Base-by-base conservation (phyloP, 176 grass and related monocot genomes). In the Eremochloa ophiuroides region DNA sequence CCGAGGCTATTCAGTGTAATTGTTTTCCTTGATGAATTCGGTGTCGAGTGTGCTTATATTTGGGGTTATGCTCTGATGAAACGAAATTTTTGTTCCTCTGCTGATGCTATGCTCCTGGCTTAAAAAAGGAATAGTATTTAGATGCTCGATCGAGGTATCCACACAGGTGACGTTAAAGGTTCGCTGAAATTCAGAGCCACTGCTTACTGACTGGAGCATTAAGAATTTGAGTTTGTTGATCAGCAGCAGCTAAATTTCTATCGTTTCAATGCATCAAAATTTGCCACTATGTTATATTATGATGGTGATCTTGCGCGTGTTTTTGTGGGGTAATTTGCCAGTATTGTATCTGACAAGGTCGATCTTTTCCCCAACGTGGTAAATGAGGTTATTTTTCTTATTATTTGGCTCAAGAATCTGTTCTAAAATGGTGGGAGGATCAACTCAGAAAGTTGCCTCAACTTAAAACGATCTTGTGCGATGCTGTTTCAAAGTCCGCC, bases 11-110 rank as follows among this genome's bases (percentile, higher is more conserved):
- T n/a, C 37, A 82, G 7, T 40, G 68, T 83, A 41, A 8, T 78
- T 79, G 73, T 59, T 61, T 72, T 42, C 1, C 72, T 40, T 17
- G 10, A 28, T 75, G 67, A 50, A 35, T 69, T 90, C 1, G 1
- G 3, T 75, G 15, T 11, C 27, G 2, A 10, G 39, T 82, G 51
- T 7, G 38, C 33, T 82, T 60, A 66, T 27, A 26, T 78, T 56
- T 42, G 43, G n/a, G n/a, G n/a, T n/a, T n/a, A n/a, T 78, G 34
- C 31, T 84, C 25, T 74, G 2, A 27, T 80, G 87, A 63, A 85
- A 89, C 76, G 82, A 34, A 89, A 81, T 72, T 53, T 88, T 60
- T 39, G 38, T 72, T 40, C 26, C n/a, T 61, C 35, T 39, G 23
- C 10, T 64, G 16, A 59, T 37, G 39, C 18, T 46, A 82, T 60